phyloP scores from a whole-genome alignment of 139 green algal genomes.

The Chlorella vulgaris region DNA sequence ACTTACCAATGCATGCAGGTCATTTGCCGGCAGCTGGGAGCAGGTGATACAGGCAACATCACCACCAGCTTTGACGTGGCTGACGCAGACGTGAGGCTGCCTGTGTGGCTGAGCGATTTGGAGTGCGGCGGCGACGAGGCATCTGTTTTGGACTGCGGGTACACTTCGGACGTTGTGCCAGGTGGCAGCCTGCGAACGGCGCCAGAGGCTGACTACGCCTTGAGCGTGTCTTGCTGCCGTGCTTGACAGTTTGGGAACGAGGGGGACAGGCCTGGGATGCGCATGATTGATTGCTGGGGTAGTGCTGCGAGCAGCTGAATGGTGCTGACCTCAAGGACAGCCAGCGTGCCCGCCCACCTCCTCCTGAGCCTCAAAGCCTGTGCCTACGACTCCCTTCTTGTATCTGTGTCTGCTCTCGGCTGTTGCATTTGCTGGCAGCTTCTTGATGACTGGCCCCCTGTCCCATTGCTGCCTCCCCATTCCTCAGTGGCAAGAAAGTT shows the following conservation, averaged over 20 bases:
- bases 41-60: neutral
- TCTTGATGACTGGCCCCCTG: too few relatives aligned
- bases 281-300: too few relatives aligned
- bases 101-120: neutral
- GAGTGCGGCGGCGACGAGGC: neutral
- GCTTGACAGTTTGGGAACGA: neutral
- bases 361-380: too few relatives aligned
- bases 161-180: neutral
- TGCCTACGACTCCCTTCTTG: too few relatives aligned
- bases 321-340: too few relatives aligned
- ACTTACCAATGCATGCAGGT: neutral
- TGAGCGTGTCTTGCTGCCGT: neutral
- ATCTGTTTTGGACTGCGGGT: neutral
- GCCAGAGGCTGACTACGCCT: neutral
- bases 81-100: neutral
- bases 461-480: too few relatives aligned
- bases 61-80: neutral
- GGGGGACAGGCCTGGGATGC: too few relatives aligned
- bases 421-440: too few relatives aligned
- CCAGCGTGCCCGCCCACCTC: too few relatives aligned
- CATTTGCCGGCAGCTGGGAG: neutral
- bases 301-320: too few relatives aligned
- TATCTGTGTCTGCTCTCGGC: too few relatives aligned
- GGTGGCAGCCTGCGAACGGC: neutral
- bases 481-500: too few relatives aligned